Evolutionary conservation across 495 filamentous ascomycete genomes (phyloP), one percentile per base, ranked within the genome.

Genomic region (Talaromyces adpressus): DNA sequence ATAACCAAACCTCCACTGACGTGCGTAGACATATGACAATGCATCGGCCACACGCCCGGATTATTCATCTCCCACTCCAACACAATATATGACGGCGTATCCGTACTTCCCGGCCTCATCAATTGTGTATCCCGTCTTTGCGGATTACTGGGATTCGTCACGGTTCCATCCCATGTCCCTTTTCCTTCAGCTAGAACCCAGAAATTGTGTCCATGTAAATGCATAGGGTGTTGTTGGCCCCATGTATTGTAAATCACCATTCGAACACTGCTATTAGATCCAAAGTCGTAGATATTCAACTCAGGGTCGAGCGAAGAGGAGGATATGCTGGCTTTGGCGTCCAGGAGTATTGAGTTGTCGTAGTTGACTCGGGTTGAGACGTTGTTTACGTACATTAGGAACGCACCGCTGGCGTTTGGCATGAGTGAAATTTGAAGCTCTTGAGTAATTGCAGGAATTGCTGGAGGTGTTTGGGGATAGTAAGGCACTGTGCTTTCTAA

Each of bases 91-190:
- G 32, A 36, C 32, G 32, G 32, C 32, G 32, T 36, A 36, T 36
- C 32, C 9, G 32, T 36, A 36, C 32, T 36, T 36, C 32, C 32
- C 2, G 11, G 32, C 32, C 2, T 11, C 32, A 45, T 45, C 39
- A 45, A 16, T 18, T 49, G 65, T 20, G 65, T 68, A 49, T 70
- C 67, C 18, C 71, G 62, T 25, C 72, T 67, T 32, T 57, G 51
- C 4, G 70, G 72, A 29, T 74, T 68, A 12, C 41, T 25, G 7
- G 66, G 64, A 51, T 72, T 66, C 5, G 49, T 52, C n/a, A 74
- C 60, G 6, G 32, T 67, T 2, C 70, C 72, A 61, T 75, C 69
- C 73, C 73, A 78, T 14, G 58, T 59, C 0, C 68, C 69, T 16
- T 23, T 45, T 12, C 68, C 71, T 49, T 76, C 65, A 22, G 76